Base-by-base conservation (phyloP, 179 eudicot genomes). In the Spinacia oleracea region DNA sequence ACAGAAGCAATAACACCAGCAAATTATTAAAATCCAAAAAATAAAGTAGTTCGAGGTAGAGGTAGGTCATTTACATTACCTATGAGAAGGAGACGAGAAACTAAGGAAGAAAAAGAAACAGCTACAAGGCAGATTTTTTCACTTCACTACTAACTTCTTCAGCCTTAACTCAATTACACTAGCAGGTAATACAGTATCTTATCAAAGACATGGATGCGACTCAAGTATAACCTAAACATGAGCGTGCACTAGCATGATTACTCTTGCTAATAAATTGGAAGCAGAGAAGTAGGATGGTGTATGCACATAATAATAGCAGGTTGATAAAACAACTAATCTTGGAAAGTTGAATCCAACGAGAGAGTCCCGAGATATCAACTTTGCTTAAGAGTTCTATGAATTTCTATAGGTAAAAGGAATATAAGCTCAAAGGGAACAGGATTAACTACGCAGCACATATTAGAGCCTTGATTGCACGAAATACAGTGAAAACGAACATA, bases 251-350 rank as follows among this genome's bases (percentile, higher is more conserved):
- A 9, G 6, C 21, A 35, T 23, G 16, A 45, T 66, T 31, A 69
- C 45, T 78, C 42, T 70, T 23, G 58, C 42, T 69, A 6, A 43
- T 56, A n/a, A 0, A 10, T 12, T 9, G 35, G 4, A 55, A 18
- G 38, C 38, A 64, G 21, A n/a, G 8, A 46, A 68, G 31, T 11
- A 68, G 40, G 45, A 56, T 60, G 20, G 18, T 11, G n/a, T 78
- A 70, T 18, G 18, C 58, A 45, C 73, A 71, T 9, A 78, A 20
- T 8, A 21, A 15, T 68, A 69, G 66, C 27, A 42, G 80, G 31
- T 31, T 43, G 40, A 43, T 18, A 55, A 46, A 60, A 42, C 31
- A 75, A 15, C 58, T 29, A 42, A 5, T 18, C 9, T 59, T 25
- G 38, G 38, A 32, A 12, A 31, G 40, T 58, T 58, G 31, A 25